Conservation (phyloP, 345 rosid species). For the Arabidopsis suecica region DNA sequence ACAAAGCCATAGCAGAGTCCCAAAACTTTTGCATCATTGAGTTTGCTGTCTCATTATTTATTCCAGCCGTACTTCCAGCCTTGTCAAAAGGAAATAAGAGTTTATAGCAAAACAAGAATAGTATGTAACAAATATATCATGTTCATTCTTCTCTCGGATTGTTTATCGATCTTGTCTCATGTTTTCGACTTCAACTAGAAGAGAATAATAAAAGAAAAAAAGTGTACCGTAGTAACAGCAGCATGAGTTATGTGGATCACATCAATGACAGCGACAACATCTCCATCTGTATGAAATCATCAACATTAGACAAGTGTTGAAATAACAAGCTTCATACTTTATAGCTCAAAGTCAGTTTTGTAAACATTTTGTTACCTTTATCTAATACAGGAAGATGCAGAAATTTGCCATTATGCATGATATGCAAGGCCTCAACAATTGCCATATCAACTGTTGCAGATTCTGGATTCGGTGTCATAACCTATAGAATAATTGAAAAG, state of each 20-base stretch:
- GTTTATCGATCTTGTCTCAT: constrained; percentile 14
- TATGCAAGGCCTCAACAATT: constrained; percentile 90
- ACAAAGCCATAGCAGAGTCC: constrained; percentile 91
- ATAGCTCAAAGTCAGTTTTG: background rate
- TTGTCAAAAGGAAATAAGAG: constrained; percentile 24
- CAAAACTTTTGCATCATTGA: constrained; percentile 97
- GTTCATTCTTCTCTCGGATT: background rate
- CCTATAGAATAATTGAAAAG: constrained; percentile 53
- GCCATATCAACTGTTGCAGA: constrained; percentile 90
- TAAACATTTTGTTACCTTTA: constrained; percentile 57
- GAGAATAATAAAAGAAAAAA: background rate
- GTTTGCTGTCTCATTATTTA: constrained; percentile 74
- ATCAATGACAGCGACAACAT: constrained; percentile 77
- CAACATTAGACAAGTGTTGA: constrained; percentile 32
- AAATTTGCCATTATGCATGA: constrained; percentile 94
- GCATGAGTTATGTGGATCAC: constrained; percentile 94
- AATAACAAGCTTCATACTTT: background rate
- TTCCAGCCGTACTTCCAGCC: constrained; percentile 80
- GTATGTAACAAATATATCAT: background rate
- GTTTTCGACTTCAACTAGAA: background rate
- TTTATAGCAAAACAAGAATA: constrained; percentile 30
- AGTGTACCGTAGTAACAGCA: constrained; percentile 88
- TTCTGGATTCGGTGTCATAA: constrained; percentile 97
- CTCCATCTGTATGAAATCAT: constrained; percentile 66
- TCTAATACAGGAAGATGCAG: constrained; percentile 95